Evolutionary conservation across 805 yeast genomes (phyloP).

Genomic region (Yamadazyma sp.): DNA sequence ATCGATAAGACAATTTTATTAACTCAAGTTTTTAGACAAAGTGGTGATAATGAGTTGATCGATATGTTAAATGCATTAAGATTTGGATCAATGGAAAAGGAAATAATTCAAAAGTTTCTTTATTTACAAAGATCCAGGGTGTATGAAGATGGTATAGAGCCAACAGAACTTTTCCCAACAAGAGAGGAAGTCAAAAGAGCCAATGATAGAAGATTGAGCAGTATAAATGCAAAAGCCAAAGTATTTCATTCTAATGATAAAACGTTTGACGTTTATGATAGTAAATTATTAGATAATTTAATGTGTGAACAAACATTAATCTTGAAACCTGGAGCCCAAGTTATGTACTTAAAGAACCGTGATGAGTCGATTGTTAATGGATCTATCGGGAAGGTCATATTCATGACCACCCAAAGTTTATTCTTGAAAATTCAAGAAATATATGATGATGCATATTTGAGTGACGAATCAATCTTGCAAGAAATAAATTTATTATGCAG

Average conservation of each 20-base stretch:
- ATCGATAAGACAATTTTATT: constrained; percentile 67
- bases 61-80: constrained; percentile 79
- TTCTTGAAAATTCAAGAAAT: constrained; percentile 22
- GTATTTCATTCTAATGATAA: constrained; percentile 42
- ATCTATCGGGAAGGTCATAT: constrained; percentile 73
- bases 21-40: constrained; percentile 82
- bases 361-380: constrained; percentile 86
- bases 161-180: constrained; percentile 88
- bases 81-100: constrained; percentile 57
- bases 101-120: constrained; percentile 47
- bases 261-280: constrained; percentile 15
- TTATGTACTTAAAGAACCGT: constrained; percentile 84
- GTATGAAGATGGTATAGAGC: constrained; percentile 73
- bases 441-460: constrained; percentile 17
- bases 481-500: constrained; percentile 22
- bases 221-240: constrained; percentile 42
- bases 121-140: constrained; percentile 54
- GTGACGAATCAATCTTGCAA: constrained; percentile 18
- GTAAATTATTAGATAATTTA: constrained; percentile 49
- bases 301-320: constrained; percentile 67
- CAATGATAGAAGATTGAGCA: constrained; percentile 42
- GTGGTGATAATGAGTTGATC: constrained; percentile 72
- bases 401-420: constrained; percentile 38
- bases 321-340: constrained; percentile 86
- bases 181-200: constrained; percentile 81